Base-by-base conservation (phyloP, 768 basidiomycete genomes). In the Trametes coccinea region DNA sequence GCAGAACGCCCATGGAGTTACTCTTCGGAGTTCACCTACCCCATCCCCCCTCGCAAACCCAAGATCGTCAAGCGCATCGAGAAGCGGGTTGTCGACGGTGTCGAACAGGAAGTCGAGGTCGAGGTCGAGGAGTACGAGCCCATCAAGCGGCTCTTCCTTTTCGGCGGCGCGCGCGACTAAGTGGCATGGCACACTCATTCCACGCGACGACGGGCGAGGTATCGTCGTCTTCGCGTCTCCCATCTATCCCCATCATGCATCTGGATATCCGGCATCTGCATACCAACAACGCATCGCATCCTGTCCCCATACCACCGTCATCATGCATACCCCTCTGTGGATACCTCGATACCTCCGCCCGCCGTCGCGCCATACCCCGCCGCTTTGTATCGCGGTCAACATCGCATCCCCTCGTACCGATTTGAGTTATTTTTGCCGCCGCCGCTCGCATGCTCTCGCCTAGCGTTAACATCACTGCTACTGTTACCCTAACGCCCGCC, bases 1-100 rank as follows among this genome's bases (percentile, higher is more conserved):
- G 22, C 59, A 89, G 88, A 76, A 11, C 86, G 87, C 31, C 85
- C 89, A 2, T 90, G 87, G 88, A 89, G 88, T 2, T 90, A 90
- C 67, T 56, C 64, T 7, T 88, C 89, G 67, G 87, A 87, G 62
- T 82, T 80, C 69, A 88, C 85, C 3, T 91, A 90, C 66, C 84
- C 86, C 14, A 75, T 84, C 61, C 84, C 86, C 82, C 76, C 77
- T 61, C 74, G 81, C 40, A 83, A 81, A n/a, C 74, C 78, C 46
- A 80, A 80, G 75, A 86, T 77, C 71, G 83, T 84, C 75, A 76
- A 75, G 64, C 77, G 77, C 53, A 71, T 77, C 29, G 82, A 82
- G 74, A 79, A 76, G 37, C 73, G 80, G 33, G 71, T 88, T 44
- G 68, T 82, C 58, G 75, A 79, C 41, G 80, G 80, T 57, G 77